Conservation (phyloP, 495 filamentous ascomycete species). For the Annulohypoxylon bovei region DNA sequence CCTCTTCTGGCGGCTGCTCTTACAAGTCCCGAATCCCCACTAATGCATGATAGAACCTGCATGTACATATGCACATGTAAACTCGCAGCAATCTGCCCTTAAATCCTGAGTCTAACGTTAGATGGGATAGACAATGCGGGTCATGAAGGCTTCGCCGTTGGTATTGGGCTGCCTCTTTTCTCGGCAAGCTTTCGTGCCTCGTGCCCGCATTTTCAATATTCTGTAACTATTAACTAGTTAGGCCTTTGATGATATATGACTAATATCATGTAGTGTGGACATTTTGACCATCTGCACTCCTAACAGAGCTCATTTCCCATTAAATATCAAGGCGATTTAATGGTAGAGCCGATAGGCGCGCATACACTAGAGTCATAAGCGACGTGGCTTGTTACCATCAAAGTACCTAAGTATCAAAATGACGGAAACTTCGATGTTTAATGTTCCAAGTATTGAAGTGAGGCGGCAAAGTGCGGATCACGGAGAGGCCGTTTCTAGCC, state of each 20-base stretch:
- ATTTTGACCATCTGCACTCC: slow-evolving; percentile 11
- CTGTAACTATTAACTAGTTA: background rate
- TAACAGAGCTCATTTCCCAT: background rate
- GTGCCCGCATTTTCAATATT: slow-evolving; percentile 5
- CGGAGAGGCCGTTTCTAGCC: slow-evolving; percentile 47
- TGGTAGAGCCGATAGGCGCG: slow-evolving; percentile 9
- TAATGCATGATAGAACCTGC: slow-evolving; percentile 18
- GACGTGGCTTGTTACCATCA: slow-evolving; percentile 30
- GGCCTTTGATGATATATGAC: slow-evolving; percentile 18
- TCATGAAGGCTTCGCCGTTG: slow-evolving; percentile 9
- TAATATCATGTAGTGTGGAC: background rate
- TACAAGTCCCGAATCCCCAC: slow-evolving; percentile 27
- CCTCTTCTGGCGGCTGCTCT: slow-evolving; percentile 40
- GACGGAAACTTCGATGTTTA: background rate
- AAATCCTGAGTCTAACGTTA: slow-evolving; percentile 16
- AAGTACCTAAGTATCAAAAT: background rate
- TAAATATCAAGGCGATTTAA: slow-evolving; percentile 10
- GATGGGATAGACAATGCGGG: slow-evolving; percentile 13
- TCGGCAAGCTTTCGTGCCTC: slow-evolving; percentile 12
- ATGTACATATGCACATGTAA: slow-evolving; percentile 15
- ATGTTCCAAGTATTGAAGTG: slow-evolving; percentile 24
- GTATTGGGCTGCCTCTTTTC: slow-evolving; percentile 31
- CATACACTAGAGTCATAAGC: slow-evolving; percentile 17
- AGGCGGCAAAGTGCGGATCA: slow-evolving; percentile 41
- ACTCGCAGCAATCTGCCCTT: slow-evolving; percentile 5